Percentiles rank a stretch among this genome's conserved stretches.
These are phyloP conservation scores for Chrysosporium queenslandicum DNA, from an alignment of 2,329 filamentous ascomycete species.

Conservation along the genomic window DNA sequence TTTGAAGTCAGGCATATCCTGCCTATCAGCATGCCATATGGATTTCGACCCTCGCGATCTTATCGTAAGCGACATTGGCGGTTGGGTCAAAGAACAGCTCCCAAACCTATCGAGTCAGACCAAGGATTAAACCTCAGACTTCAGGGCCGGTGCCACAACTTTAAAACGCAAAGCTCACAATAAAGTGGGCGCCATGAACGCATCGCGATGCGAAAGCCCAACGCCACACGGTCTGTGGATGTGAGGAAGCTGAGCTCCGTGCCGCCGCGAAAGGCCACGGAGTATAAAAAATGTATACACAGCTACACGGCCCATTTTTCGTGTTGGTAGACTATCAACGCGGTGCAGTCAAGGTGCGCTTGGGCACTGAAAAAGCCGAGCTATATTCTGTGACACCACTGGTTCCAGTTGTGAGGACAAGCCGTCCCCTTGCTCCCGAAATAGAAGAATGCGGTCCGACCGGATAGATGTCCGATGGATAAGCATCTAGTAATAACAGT, in stretches of 20 bases:
- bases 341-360: too few relatives aligned
- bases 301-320: too few relatives aligned
- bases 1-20: neutral
- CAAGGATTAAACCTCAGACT: neutral
- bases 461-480: neutral
- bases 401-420: neutral
- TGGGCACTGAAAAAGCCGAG: neutral
- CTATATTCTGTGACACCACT: neutral
- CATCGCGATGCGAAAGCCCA: neutral
- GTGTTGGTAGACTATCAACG: too few relatives aligned
- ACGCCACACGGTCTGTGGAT: too few relatives aligned
- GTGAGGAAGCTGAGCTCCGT: too few relatives aligned
- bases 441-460: neutral
- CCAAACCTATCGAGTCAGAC: conserved; percentile 6
- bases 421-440: neutral
- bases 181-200: neutral
- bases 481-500: too few relatives aligned
- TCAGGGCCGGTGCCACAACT: neutral
- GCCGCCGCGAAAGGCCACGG: too few relatives aligned
- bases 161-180: neutral
- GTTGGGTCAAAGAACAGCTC: neutral
- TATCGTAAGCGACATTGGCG: neutral
- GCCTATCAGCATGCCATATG: neutral
- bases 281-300: too few relatives aligned
- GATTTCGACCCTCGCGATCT: neutral